Evolutionary conservation across 192 early-diverging fungal genomes (phyloP).

Genomic region (Oehlia diaphana): DNA sequence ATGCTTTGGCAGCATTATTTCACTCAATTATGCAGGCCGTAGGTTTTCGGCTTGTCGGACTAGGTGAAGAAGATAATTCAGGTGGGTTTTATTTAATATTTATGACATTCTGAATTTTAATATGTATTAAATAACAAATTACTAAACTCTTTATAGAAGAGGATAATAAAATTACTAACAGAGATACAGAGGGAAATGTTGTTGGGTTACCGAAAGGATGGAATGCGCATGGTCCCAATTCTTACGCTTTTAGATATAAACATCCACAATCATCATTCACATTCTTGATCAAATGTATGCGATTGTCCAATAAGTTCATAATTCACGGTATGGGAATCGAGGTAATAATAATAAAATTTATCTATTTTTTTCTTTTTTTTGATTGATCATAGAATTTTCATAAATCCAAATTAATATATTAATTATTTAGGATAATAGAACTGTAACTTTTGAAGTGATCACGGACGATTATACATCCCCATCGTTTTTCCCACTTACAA

Average conservation of each 20-base stretch:
- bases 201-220: conserved; percentile 49
- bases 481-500: conserved; percentile 52
- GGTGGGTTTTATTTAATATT: conserved; percentile 26
- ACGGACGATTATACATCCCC: conserved; percentile 51
- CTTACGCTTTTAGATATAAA: conserved; percentile 63
- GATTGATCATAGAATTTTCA: neutral
- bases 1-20: conserved; percentile 48
- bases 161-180: conserved; percentile 17
- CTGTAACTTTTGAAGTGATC: conserved; percentile 47
- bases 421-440: conserved; percentile 49
- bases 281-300: conserved; percentile 67
- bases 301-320: conserved; percentile 60
- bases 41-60: conserved; percentile 61
- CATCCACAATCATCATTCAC: conserved; percentile 68
- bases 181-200: conserved; percentile 32
- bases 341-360: conserved; percentile 40
- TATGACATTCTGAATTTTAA: neutral
- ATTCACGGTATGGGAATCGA: conserved; percentile 67
- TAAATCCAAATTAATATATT: neutral
- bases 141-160: neutral
- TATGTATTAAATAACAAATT: neutral
- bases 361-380: too few relatives aligned
- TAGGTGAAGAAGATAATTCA: conserved; percentile 56
- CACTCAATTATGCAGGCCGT: conserved; percentile 64
- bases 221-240: conserved; percentile 57